Conservation (phyloP, 169 alveolate species). For the Plasmodium blacklocki region DNA sequence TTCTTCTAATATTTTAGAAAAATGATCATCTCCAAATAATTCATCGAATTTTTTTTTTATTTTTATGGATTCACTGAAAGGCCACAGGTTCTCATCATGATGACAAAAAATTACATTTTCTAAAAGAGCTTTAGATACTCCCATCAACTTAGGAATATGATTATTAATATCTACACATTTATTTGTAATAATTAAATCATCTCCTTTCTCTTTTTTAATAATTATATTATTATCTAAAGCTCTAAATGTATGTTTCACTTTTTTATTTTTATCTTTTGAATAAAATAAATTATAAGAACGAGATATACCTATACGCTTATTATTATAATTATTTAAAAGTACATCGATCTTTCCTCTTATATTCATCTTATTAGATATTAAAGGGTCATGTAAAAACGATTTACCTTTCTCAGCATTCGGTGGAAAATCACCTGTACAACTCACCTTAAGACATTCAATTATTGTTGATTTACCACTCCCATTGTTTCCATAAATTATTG, state of each 20-base stretch:
- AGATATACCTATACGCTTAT: constrained; percentile 80
- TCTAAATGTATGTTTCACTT: constrained; percentile 83
- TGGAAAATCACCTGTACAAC: constrained; percentile 97
- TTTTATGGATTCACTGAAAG: constrained; percentile 93
- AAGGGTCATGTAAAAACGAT: constrained; percentile 95
- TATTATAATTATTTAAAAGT: constrained; percentile 80
- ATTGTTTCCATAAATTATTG: constrained; percentile 98
- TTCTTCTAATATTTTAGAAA: constrained; percentile 81
- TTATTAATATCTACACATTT: constrained; percentile 93
- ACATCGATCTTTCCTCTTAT: constrained; percentile 92
- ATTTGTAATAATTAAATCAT: constrained; percentile 79
- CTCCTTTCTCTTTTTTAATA: constrained; percentile 57
- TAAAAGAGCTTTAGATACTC: constrained; percentile 93
- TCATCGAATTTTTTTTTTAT: constrained; percentile 97
- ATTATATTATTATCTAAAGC: constrained; percentile 65
- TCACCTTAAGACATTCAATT: constrained; percentile 95
- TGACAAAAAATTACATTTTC: constrained; percentile 98
- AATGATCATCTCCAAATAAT: constrained; percentile 90
- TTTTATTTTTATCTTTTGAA: constrained; percentile 81
- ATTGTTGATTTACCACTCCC: constrained; percentile 99
- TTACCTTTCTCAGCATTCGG: constrained; percentile 96
- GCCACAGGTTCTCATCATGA: constrained; percentile 98
- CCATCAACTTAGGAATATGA: constrained; percentile 95
- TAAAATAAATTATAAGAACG: constrained; percentile 88
- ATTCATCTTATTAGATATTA: constrained; percentile 88